phyloP scores from a whole-genome alignment of 2,329 filamentous ascomycete genomes.

The Fusarium concolor region DNA sequence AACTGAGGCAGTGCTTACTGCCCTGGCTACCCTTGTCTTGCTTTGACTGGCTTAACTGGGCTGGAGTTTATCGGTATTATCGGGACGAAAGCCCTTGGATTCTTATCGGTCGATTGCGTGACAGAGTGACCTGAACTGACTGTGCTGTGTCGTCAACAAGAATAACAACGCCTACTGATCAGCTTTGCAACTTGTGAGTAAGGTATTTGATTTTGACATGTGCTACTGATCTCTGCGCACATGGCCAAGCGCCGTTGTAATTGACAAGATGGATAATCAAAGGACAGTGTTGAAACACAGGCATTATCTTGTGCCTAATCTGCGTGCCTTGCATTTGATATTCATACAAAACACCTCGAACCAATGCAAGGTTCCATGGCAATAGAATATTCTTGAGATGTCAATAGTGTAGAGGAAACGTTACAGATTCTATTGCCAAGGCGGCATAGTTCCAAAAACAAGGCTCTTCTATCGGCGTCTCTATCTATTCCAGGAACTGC shows the following conservation, averaged over 20 bases:
- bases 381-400: constrained; percentile 5
- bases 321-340: not conserved
- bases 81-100: constrained; percentile 8
- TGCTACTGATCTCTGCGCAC: constrained; percentile 10
- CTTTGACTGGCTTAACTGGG: not conserved
- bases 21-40: not conserved
- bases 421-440: constrained; percentile 16
- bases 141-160: constrained; percentile 6
- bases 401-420: constrained; percentile 4
- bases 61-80: constrained; percentile 10
- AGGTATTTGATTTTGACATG: constrained; percentile 11
- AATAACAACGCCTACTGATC: not conserved
- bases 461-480: constrained; percentile 5
- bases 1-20: constrained; percentile 15
- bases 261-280: not conserved
- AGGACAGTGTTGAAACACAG: not conserved
- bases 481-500: constrained; percentile 12
- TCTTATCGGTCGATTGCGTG: constrained; percentile 14
- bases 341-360: not conserved
- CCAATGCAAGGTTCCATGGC: not conserved
- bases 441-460: constrained; percentile 1
- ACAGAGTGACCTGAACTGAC: not conserved
- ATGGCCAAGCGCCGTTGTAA: not conserved
- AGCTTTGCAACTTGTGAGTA: not conserved
- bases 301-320: not conserved